Evolutionary conservation across 148 eudicot species (phyloP).

Genomic region (Fagopyrum homotropicum): DNA sequence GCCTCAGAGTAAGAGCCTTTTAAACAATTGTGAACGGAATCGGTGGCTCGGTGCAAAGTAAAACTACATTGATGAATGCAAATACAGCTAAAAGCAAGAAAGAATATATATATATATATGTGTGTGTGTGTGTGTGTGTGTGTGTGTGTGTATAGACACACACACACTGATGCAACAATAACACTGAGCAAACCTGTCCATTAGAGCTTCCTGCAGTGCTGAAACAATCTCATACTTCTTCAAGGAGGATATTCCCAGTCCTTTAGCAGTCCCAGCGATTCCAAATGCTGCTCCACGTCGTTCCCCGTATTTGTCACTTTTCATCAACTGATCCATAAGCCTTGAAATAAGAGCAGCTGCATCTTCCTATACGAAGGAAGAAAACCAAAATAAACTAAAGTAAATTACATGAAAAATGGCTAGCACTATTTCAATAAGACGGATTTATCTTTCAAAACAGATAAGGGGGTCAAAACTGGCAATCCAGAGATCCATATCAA

Average conservation of each 20-base stretch:
- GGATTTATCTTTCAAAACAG: neutral
- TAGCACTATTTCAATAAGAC: neutral
- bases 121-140: too few species aligned
- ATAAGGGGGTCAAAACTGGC: neutral
- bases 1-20: too few species aligned
- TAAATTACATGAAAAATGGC: neutral
- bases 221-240: conserved; percentile 74
- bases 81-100: too few species aligned
- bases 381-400: conserved; percentile 4
- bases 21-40: too few species aligned
- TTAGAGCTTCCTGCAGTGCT: conserved; percentile 58
- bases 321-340: conserved; percentile 84
- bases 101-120: too few species aligned
- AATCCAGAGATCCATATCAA: neutral
- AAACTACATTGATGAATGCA: too few species aligned
- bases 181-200: conserved; percentile 55
- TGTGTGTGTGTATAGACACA: too few species aligned
- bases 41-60: too few species aligned
- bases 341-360: conserved; percentile 70
- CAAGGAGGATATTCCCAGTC: conserved; percentile 69
- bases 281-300: conserved; percentile 99
- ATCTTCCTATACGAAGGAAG: conserved; percentile 52
- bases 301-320: conserved; percentile 94
- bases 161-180: neutral
- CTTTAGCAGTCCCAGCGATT: conserved; percentile 84